Evolutionary conservation across 1,284 basidiomycete genomes (phyloP).

Genomic region (Microbotryum scabiosae): DNA sequence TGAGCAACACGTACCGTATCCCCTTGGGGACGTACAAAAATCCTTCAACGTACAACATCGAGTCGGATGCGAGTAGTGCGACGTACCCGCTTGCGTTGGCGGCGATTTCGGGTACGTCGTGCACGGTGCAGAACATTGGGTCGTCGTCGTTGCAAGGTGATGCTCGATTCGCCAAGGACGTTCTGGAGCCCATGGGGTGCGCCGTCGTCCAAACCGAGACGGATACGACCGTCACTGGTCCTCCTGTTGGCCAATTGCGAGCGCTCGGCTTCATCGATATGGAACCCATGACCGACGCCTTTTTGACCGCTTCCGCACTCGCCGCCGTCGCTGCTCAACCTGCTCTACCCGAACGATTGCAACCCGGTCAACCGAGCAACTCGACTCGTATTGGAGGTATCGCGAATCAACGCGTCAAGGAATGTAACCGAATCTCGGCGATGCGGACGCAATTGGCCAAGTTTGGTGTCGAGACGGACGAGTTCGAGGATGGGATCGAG

Average conservation of each 20-base stretch:
- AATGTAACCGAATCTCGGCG: conserved; percentile 91
- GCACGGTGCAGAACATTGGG: conserved; percentile 89
- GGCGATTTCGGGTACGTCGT: conserved; percentile 87
- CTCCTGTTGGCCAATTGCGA: conserved; percentile 66
- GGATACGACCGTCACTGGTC: conserved; percentile 88
- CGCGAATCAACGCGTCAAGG: conserved; percentile 96
- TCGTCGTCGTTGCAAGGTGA: conserved; percentile 88
- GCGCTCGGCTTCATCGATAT: conserved; percentile 87
- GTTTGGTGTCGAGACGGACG: conserved; percentile 86
- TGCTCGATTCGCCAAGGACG: conserved; percentile 85
- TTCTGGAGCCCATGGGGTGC: conserved; percentile 93
- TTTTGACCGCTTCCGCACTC: conserved; percentile 86
- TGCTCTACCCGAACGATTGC: conserved; percentile 36
- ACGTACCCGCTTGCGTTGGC: conserved; percentile 96
- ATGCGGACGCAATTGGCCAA: conserved; percentile 96
- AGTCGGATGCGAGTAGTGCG: conserved; percentile 90
- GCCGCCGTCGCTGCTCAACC: conserved; percentile 70
- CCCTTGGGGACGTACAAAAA: conserved; percentile 72
- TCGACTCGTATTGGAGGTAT: conserved; percentile 83
- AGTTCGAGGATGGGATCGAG: conserved; percentile 88
- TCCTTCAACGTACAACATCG: conserved; percentile 77
- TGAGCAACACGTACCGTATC: conserved; percentile 76
- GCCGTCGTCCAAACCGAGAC: conserved; percentile 75
- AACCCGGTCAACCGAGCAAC: conserved; percentile 41
- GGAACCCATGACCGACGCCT: conserved; percentile 99